Percentiles rank a stretch among this genome's conserved stretches.
Evolutionary conservation across 1,139 yeast genomes (phyloP).

Genomic region (Kodamaea anthophila): DNA sequence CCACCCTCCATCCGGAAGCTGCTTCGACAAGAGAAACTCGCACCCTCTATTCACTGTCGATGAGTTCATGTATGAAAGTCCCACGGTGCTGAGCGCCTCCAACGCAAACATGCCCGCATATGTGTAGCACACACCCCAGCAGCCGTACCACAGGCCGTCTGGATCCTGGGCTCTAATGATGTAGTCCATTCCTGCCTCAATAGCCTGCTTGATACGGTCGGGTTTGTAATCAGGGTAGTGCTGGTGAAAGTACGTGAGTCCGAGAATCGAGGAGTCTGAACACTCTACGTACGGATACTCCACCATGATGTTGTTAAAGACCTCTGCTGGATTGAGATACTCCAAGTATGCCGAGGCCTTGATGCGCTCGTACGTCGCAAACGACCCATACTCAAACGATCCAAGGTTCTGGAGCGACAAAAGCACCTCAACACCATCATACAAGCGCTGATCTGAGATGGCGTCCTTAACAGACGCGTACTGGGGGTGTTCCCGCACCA

Average conservation of each 20-base stretch:
- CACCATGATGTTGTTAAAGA: slow-evolving; percentile 96
- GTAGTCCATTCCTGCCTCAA: slow-evolving; percentile 66
- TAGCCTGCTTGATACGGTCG: slow-evolving; percentile 59
- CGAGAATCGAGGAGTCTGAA: slow-evolving; percentile 90
- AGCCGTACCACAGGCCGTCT: slow-evolving; percentile 98
- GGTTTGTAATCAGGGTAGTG: slow-evolving; percentile 58
- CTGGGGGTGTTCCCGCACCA: slow-evolving; percentile 69
- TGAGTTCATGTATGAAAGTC: slow-evolving; percentile 56
- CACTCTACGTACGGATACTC: slow-evolving; percentile 98
- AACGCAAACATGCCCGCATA: slow-evolving; percentile 98
- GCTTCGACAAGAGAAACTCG: slow-evolving; percentile 73
- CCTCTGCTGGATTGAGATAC: slow-evolving; percentile 89
- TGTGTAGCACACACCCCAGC: slow-evolving; percentile 96
- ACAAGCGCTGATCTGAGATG: slow-evolving; percentile 49
- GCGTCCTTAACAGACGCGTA: slow-evolving; percentile 42
- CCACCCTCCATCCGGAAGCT: slow-evolving; percentile 93
- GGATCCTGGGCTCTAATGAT: slow-evolving; percentile 59
- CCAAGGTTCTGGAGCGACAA: slow-evolving; percentile 60
- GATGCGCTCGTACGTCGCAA: slow-evolving; percentile 84
- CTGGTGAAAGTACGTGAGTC: slow-evolving; percentile 71
- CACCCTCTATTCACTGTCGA: slow-evolving; percentile 68
- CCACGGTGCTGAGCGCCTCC: slow-evolving; percentile 78
- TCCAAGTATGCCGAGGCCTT: slow-evolving; percentile 78
- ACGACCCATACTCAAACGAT: slow-evolving; percentile 80
- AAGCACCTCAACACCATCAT: slow-evolving; percentile 63